These are phyloP conservation scores for Amanita subjunquillea DNA, from an alignment of 768 basidiomycete species.

Conservation along the genomic window DNA sequence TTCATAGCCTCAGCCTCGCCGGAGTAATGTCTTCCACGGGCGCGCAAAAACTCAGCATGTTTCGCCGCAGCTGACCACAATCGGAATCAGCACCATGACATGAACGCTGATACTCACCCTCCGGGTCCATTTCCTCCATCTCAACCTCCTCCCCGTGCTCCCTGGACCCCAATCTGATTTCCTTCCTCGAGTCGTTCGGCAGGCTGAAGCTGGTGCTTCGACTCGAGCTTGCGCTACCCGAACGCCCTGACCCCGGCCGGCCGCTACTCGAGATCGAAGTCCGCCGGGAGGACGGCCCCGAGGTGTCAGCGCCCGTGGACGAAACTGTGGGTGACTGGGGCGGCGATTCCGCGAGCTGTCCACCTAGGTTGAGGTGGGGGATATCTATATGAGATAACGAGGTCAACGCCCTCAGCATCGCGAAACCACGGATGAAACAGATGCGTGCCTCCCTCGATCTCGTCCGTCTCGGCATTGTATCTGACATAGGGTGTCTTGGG, in stretches of 20 bases:
- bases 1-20: slow-evolving; percentile 93
- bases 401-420: neutral
- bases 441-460: slow-evolving; percentile 66
- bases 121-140: slow-evolving; percentile 83
- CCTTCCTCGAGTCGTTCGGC: slow-evolving; percentile 56
- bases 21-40: slow-evolving; percentile 78
- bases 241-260: slow-evolving; percentile 46
- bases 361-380: slow-evolving; percentile 60
- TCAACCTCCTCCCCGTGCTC: slow-evolving; percentile 58
- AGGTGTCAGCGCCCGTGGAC: slow-evolving; percentile 51
- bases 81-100: neutral
- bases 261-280: slow-evolving; percentile 64
- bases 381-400: slow-evolving; percentile 46
- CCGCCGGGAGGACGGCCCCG: slow-evolving; percentile 63
- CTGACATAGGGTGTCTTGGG: slow-evolving; percentile 96
- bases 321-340: slow-evolving; percentile 29
- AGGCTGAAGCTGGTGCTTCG: slow-evolving; percentile 80
- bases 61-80: slow-evolving; percentile 56
- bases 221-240: slow-evolving; percentile 54
- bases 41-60: slow-evolving; percentile 73
- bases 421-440: neutral
- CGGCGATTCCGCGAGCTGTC: slow-evolving; percentile 13
- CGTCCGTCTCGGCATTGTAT: slow-evolving; percentile 82
- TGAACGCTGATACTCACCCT: slow-evolving; percentile 40
- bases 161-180: slow-evolving; percentile 43